These are phyloP conservation scores for Paxillus involutus DNA, from an alignment of 768 basidiomycete species.

Conservation along the genomic window DNA sequence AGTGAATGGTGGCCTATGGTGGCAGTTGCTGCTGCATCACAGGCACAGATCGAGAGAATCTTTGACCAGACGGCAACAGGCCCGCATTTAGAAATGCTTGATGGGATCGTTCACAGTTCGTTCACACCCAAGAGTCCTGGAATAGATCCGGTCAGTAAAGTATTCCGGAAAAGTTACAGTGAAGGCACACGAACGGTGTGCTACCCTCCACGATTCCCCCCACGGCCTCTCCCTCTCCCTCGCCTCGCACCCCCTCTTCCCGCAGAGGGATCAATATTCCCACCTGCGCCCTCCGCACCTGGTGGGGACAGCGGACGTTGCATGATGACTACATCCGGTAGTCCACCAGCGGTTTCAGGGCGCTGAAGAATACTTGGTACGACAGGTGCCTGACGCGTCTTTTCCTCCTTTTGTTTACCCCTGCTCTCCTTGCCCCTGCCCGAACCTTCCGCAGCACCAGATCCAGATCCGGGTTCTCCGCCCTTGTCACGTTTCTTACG, in stretches of 20 bases:
- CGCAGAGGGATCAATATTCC: slow-evolving; percentile 8
- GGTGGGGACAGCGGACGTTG: slow-evolving; percentile 13
- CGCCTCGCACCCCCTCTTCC: slow-evolving; percentile 26
- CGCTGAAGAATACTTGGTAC: slow-evolving; percentile 27
- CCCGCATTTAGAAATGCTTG: background rate
- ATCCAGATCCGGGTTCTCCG: slow-evolving; percentile 9
- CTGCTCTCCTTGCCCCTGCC: slow-evolving; percentile 7
- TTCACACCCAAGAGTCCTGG: background rate
- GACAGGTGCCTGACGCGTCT: background rate
- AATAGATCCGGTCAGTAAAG: background rate
- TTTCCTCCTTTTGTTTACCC: slow-evolving; percentile 18
- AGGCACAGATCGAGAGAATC: background rate
- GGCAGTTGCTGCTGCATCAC: background rate
- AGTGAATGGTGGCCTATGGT: background rate
- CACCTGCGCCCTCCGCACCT: slow-evolving; percentile 5
- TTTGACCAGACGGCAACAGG: too few species aligned
- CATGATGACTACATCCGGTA: slow-evolving; percentile 6
- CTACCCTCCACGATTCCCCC: slow-evolving; percentile 30
- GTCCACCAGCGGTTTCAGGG: slow-evolving; percentile 11
- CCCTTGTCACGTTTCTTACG: slow-evolving; percentile 37
- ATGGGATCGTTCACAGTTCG: background rate
- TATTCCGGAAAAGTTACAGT: background rate
- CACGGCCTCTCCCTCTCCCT: slow-evolving; percentile 32
- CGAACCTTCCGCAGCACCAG: background rate
- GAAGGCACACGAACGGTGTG: background rate